Percentiles rank a stretch among this genome's conserved stretches.
Evolutionary conservation across 768 basidiomycete genomes (phyloP).

Genomic region (Serpula lacrymans): DNA sequence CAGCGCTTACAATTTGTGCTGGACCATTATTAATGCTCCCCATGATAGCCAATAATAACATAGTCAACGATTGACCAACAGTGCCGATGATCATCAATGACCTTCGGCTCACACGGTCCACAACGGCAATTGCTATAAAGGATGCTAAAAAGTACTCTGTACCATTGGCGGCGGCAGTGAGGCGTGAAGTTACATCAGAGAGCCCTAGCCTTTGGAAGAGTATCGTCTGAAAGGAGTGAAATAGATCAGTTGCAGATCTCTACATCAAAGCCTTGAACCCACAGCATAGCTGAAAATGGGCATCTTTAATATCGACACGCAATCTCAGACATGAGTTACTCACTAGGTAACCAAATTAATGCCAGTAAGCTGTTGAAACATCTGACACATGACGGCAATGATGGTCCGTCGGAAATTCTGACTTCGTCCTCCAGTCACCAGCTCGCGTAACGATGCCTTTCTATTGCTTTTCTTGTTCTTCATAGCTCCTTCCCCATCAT

Average conservation of each 20-base stretch:
- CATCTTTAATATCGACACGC: no score
- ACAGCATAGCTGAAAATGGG: slow-evolving; percentile 10
- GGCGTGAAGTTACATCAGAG: slow-evolving; percentile 17
- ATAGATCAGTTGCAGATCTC: no score
- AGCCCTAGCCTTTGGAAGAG: slow-evolving; percentile 20
- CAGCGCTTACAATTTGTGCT: slow-evolving; percentile 20
- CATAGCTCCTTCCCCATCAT: not conserved
- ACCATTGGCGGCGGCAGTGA: slow-evolving; percentile 33
- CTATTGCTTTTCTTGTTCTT: slow-evolving; percentile 1
- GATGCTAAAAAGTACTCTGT: slow-evolving; percentile 44
- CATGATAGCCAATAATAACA: slow-evolving; percentile 25
- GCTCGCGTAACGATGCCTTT: slow-evolving; percentile 28
- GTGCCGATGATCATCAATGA: slow-evolving; percentile 45
- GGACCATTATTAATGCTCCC: slow-evolving; percentile 18
- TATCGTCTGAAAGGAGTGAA: slow-evolving; percentile 6
- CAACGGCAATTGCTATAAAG: slow-evolving; percentile 44
- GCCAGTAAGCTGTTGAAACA: slow-evolving; percentile 32
- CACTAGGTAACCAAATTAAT: slow-evolving; percentile 28
- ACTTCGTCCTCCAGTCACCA: slow-evolving; percentile 34
- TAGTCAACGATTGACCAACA: slow-evolving; percentile 27
- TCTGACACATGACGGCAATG: slow-evolving; percentile 14
- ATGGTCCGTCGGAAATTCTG: slow-evolving; percentile 37
- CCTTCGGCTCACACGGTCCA: slow-evolving; percentile 48
- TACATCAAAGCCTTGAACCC: no score
- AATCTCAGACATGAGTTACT: slow-evolving; percentile 2